Base-by-base conservation (phyloP, 306 rosid species). In the Lathyrus aphaca region DNA sequence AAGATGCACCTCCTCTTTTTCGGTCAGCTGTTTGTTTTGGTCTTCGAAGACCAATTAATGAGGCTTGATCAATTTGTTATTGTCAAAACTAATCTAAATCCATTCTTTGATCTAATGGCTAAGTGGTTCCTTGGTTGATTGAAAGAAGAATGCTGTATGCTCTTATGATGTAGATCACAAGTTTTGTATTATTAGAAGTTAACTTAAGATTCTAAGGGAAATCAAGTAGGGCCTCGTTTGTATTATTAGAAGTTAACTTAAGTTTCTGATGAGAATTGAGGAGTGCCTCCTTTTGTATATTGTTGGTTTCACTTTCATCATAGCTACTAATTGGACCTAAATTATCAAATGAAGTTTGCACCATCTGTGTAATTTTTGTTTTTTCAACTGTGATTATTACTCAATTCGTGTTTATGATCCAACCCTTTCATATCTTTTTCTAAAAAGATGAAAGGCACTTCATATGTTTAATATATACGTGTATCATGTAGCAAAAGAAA, bases 11-110 rank as follows among this genome's bases (percentile, higher is more conserved):
- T 59, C 88, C 84, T 18, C 92, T 91, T 67, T 80, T 91, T 53
- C 86, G 81, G 50, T 82, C 75, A 54, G 89, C 89, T 5, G 85
- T 91, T 7, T 86, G 88, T 72, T 73, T 81, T 13, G 97, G 97
- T 68, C 91, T 95, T 54, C 84, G 92, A 60, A 80, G 91, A 30
- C 77, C 86, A 35, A 50, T 72, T 21, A 74, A 75, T 9, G 79
- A 74, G 38, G 80, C 77, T 29, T 88, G 84, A 85, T 58, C 51
- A 37, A 29, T 21, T 50, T 62, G 8, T 40, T 56, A 32, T 37
- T 35, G 10, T 61, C 7, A 4, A 48, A 1, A 43, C 17, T 29
- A 48, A 74, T 50, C 8, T 32, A 48, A 49, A 66, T 62, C 35
- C 29, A 66, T 82, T 82, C 49, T 79, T 63, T 71, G 59, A 68